Evolutionary conservation across 2,329 filamentous ascomycete genomes (phyloP).

Genomic region (Berkeleyomyces rouxiae): DNA sequence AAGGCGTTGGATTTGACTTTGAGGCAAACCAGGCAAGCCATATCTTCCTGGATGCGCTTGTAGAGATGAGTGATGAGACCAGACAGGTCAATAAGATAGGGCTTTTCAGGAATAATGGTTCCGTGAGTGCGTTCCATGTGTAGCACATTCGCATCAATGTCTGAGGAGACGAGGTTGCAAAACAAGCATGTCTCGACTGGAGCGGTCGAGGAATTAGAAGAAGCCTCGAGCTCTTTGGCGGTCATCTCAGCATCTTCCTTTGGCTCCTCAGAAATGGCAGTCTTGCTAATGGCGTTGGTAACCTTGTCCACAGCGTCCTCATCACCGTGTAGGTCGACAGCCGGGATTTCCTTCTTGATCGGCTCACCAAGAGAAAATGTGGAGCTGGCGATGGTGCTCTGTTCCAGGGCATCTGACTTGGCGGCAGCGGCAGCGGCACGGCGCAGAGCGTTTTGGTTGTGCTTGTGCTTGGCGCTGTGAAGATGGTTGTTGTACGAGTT

Average conservation of each 20-base stretch:
- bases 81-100: constrained; percentile 67
- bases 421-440: background rate
- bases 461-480: constrained; percentile 74
- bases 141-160: constrained; percentile 54
- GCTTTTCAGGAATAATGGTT: constrained; percentile 86
- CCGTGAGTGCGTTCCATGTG: constrained; percentile 91
- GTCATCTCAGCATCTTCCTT: constrained; percentile 30
- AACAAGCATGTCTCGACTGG: constrained; percentile 50
- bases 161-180: constrained; percentile 74
- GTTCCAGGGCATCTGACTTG: constrained; percentile 48
- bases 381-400: constrained; percentile 72
- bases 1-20: constrained; percentile 63
- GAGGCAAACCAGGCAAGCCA: constrained; percentile 78
- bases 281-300: constrained; percentile 57
- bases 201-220: constrained; percentile 25
- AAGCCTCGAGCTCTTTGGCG: constrained; percentile 19
- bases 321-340: constrained; percentile 46
- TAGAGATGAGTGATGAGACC: constrained; percentile 66
- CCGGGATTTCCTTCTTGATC: constrained; percentile 25
- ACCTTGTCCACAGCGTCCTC: constrained; percentile 65
- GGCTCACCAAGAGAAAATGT: constrained; percentile 84
- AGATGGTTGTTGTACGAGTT: constrained; percentile 92
- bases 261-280: constrained; percentile 44
- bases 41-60: constrained; percentile 59
- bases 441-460: constrained; percentile 26